phyloP scores from a whole-genome alignment of 306 rosid genomes.

The Elaeagnus macrophylla region DNA sequence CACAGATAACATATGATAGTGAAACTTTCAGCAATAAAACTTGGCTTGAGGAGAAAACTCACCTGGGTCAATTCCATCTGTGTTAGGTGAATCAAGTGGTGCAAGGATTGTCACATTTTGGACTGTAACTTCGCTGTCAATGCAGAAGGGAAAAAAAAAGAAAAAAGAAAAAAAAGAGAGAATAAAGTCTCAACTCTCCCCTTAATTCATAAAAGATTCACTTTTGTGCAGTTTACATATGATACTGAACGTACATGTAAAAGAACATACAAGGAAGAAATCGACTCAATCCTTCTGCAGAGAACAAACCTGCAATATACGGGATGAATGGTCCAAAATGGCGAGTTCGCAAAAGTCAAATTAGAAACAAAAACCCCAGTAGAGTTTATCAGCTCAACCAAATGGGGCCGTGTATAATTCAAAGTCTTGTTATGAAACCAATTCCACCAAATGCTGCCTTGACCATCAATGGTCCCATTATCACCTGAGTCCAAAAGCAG shows the following conservation, averaged over 20 bases:
- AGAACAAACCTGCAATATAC: constrained; percentile 75
- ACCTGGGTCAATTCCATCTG: constrained; percentile 83
- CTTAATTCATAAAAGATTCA: constrained; percentile 33
- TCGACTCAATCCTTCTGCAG: constrained; percentile 11
- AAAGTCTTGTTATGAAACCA: constrained; percentile 46
- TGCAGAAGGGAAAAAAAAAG: constrained; percentile 10
- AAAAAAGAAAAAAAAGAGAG: constrained; percentile 31
- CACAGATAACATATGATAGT: neutral
- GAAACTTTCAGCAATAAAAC: neutral
- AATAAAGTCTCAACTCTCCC: constrained; percentile 44
- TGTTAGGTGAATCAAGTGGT: constrained; percentile 63
- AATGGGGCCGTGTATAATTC: constrained; percentile 71
- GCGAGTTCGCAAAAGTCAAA: constrained; percentile 63
- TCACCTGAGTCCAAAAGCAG: constrained; percentile 42
- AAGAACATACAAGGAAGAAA: constrained; percentile 16
- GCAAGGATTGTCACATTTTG: constrained; percentile 58
- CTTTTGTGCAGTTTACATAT: constrained; percentile 30
- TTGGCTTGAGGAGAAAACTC: constrained; percentile 13
- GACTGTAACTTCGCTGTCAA: constrained; percentile 63
- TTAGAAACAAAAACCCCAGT: constrained; percentile 58
- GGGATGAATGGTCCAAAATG: constrained; percentile 80
- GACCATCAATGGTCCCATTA: constrained; percentile 63
- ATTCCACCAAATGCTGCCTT: constrained; percentile 77
- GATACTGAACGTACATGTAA: constrained; percentile 24
- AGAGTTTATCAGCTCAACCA: constrained; percentile 71